Conservation (phyloP, 2,329 filamentous ascomycete species). For the Aspergillus sp. region DNA sequence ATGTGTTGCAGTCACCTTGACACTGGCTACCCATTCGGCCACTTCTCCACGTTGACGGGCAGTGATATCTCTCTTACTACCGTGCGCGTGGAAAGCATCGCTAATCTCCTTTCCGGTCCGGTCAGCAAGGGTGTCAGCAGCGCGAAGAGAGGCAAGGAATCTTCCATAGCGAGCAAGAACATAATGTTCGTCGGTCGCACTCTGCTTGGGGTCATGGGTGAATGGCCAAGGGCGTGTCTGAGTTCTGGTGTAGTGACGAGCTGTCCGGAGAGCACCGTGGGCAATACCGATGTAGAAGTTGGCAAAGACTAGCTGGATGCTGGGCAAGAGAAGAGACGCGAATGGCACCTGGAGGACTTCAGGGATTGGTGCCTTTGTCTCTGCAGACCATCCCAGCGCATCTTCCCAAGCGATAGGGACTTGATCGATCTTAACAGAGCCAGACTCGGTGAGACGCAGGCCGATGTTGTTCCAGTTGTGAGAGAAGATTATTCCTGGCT, state of each 20-base stretch:
- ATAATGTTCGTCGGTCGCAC: conserved; percentile 60
- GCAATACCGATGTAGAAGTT: conserved; percentile 65
- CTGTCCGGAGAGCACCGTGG: conserved; percentile 52
- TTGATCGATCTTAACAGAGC: conserved; percentile 56
- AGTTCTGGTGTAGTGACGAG: conserved; percentile 52
- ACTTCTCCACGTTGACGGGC: conserved; percentile 53
- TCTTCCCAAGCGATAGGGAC: conserved; percentile 56
- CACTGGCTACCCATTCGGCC: conserved; percentile 59
- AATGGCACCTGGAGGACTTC: conserved; percentile 51
- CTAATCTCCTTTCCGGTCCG: conserved; percentile 49
- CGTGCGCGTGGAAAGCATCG: conserved; percentile 43
- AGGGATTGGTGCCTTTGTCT: conserved; percentile 47
- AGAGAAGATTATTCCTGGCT: conserved; percentile 50
- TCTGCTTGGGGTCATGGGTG: conserved; percentile 58
- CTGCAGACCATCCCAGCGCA: conserved; percentile 56
- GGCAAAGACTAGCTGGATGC: conserved; percentile 61
- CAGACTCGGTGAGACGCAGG: conserved; percentile 60
- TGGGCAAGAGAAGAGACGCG: conserved; percentile 55
- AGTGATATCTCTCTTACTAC: conserved; percentile 42
- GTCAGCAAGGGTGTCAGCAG: conserved; percentile 56
- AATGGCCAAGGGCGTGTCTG: conserved; percentile 61
- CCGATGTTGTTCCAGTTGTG: conserved; percentile 64
- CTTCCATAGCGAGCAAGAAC: conserved; percentile 62
- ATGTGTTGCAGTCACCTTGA: conserved; percentile 61
- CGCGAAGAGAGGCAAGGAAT: conserved; percentile 58